phyloP scores from a whole-genome alignment of 1,284 basidiomycete species.

The Trichosporon coremiiforme region DNA sequence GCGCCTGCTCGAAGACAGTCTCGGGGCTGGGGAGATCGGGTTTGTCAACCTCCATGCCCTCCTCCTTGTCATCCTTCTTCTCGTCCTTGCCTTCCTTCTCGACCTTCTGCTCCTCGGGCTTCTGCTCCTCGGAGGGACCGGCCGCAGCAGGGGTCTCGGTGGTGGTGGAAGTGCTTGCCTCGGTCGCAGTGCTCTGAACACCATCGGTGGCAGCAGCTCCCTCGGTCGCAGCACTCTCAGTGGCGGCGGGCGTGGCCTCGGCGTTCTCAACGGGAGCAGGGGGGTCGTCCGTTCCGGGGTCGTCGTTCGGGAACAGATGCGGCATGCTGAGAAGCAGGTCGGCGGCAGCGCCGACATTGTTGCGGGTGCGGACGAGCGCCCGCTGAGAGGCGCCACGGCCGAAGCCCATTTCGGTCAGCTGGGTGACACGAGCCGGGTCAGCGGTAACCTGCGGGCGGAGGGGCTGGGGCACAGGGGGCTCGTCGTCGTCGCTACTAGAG shows the following conservation, averaged over 20 bases:
- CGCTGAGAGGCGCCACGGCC: slow-evolving; percentile 78
- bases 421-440: slow-evolving; percentile 74
- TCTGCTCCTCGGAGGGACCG: slow-evolving; percentile 9
- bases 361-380: slow-evolving; percentile 79
- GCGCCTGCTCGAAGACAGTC: slow-evolving; percentile 27
- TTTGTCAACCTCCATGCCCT: slow-evolving; percentile 33
- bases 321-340: slow-evolving; percentile 84
- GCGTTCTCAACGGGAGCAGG: slow-evolving; percentile 22
- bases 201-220: slow-evolving; percentile 22
- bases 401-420: slow-evolving; percentile 97
- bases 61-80: slow-evolving; percentile 27
- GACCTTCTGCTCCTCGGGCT: slow-evolving; percentile 29
- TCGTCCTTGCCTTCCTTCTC: slow-evolving; percentile 34
- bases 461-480: slow-evolving; percentile 18
- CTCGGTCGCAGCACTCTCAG: slow-evolving; percentile 26
- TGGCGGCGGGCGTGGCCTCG: slow-evolving; percentile 22
- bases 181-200: not conserved
- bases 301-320: slow-evolving; percentile 64
- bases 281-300: slow-evolving; percentile 33
- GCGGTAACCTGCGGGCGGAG: slow-evolving; percentile 55
- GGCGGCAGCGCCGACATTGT: slow-evolving; percentile 86
- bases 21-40: slow-evolving; percentile 24
- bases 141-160: slow-evolving; percentile 3
- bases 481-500: slow-evolving; percentile 9
- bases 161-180: not conserved